Evolutionary conservation across 2,329 filamentous ascomycete species (phyloP).

Genomic region (Ophiocordyceps camponoti-floridani): DNA sequence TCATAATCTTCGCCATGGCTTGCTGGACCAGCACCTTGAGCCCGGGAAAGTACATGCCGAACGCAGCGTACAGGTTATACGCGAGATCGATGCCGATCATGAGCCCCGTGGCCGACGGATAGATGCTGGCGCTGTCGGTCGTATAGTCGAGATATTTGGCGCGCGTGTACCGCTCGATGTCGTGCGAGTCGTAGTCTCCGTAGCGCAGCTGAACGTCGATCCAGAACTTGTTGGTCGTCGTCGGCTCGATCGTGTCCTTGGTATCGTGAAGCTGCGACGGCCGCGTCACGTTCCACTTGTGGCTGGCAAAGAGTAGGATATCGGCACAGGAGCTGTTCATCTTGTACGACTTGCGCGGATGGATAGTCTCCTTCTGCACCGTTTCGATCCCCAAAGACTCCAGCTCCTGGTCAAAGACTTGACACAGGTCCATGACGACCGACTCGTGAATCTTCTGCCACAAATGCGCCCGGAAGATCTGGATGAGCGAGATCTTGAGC

Average conservation of each 20-base stretch:
- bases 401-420: slow-evolving; percentile 94
- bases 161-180: slow-evolving; percentile 93
- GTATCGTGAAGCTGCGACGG: slow-evolving; percentile 90
- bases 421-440: slow-evolving; percentile 96
- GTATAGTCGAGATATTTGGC: slow-evolving; percentile 99
- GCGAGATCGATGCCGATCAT: slow-evolving; percentile 97
- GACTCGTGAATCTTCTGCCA: slow-evolving; percentile 99
- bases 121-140: slow-evolving; percentile 96
- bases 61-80: slow-evolving; percentile 96
- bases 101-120: slow-evolving; percentile 85
- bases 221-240: slow-evolving; percentile 98
- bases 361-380: slow-evolving; percentile 97
- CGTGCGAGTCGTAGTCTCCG: slow-evolving; percentile 96
- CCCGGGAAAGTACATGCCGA: slow-evolving; percentile 96
- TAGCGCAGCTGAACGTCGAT: slow-evolving; percentile 92
- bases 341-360: slow-evolving; percentile 98
- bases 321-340: slow-evolving; percentile 99
- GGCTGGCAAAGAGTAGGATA: slow-evolving; percentile 87
- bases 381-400: slow-evolving; percentile 93
- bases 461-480: slow-evolving; percentile 98
- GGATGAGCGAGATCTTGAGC: slow-evolving; percentile 91
- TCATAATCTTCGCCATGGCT: slow-evolving; percentile 99
- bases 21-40: slow-evolving; percentile 91
- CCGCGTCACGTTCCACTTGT: slow-evolving; percentile 96
- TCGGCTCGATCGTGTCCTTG: slow-evolving; percentile 85